A percentile compares a stretch with the other conserved stretches of the same genome.
These are phyloP conservation scores for Colletotrichum sidae DNA, from an alignment of 2,329 filamentous ascomycete species.

Conservation along the genomic window DNA sequence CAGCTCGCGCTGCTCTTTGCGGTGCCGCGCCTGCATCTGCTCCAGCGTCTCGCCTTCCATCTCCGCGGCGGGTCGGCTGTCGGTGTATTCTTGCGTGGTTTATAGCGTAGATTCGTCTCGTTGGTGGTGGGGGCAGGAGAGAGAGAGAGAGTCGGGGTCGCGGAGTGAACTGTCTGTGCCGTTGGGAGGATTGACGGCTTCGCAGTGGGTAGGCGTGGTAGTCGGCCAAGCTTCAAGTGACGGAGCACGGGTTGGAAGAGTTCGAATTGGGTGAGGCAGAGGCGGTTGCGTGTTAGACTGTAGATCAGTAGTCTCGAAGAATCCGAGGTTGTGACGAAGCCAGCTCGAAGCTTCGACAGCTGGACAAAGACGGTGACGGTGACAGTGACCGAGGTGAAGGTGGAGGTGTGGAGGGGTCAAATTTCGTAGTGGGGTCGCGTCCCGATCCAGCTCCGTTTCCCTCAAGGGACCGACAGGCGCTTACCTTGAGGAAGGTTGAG, in stretches of 20 bases:
- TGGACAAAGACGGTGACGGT: no score
- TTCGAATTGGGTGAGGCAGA: background rate
- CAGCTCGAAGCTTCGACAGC: constrained; percentile 17
- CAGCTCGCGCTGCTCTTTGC: constrained; percentile 89
- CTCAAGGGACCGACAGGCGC: no score
- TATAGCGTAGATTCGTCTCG: background rate
- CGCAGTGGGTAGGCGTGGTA: no score
- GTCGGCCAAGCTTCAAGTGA: background rate
- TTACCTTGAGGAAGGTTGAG: no score
- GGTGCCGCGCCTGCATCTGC: constrained; percentile 81
- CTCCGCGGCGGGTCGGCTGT: background rate
- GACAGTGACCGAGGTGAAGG: no score
- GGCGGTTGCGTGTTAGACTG: background rate
- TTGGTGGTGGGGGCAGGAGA: background rate
- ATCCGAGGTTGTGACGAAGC: background rate
- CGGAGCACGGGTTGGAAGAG: background rate
- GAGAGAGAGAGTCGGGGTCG: background rate
- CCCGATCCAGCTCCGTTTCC: background rate
- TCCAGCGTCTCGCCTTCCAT: constrained; percentile 71
- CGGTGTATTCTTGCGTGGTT: background rate
- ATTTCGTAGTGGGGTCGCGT: constrained; percentile 36
- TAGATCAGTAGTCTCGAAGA: background rate
- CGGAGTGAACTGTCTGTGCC: no score
- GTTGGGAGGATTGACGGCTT: no score
- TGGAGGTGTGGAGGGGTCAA: constrained; percentile 26